A percentile compares a stretch with the other conserved stretches of the same genome.
phyloP scores from a whole-genome alignment of 2,329 filamentous ascomycete species.

The Capronia americana region DNA sequence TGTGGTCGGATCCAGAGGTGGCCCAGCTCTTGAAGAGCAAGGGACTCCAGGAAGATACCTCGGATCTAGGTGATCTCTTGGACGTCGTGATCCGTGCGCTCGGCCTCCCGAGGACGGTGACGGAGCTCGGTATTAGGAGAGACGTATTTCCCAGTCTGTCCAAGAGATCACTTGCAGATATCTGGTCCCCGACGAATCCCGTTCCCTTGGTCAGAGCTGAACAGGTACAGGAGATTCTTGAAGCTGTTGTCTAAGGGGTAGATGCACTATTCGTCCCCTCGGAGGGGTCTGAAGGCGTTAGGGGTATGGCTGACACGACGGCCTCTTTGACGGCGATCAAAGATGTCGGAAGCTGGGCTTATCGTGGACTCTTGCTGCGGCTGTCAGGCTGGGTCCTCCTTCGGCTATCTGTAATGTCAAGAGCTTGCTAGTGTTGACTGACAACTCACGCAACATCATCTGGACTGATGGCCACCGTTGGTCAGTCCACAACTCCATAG shows the following conservation, averaged over 20 bases:
- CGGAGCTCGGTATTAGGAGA: constrained; percentile 27
- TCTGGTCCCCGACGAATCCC: constrained; percentile 42
- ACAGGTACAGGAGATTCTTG: constrained; percentile 59
- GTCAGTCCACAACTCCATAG: no score
- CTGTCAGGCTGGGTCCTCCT: neutral
- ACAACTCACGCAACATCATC: neutral
- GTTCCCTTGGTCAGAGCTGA: constrained; percentile 54
- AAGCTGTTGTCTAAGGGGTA: neutral
- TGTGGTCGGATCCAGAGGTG: constrained; percentile 38
- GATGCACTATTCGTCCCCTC: neutral
- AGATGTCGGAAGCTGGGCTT: neutral
- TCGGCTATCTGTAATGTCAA: neutral
- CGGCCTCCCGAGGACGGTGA: constrained; percentile 59
- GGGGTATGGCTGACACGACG: neutral
- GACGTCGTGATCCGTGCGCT: constrained; percentile 58
- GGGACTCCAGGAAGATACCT: constrained; percentile 40
- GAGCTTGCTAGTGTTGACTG: neutral
- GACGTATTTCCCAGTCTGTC: constrained; percentile 28
- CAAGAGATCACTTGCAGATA: constrained; percentile 27
- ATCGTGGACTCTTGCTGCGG: neutral
- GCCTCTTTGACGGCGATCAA: neutral
- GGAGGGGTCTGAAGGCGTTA: neutral
- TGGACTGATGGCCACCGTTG: neutral
- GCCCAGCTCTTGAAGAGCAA: constrained; percentile 13
- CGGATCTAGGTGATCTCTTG: constrained; percentile 59